Evolutionary conservation across 2,329 filamentous ascomycete genomes (phyloP), one percentile per base, ranked within the genome.

Genomic region (Pseudogymnoascus sp.): DNA sequence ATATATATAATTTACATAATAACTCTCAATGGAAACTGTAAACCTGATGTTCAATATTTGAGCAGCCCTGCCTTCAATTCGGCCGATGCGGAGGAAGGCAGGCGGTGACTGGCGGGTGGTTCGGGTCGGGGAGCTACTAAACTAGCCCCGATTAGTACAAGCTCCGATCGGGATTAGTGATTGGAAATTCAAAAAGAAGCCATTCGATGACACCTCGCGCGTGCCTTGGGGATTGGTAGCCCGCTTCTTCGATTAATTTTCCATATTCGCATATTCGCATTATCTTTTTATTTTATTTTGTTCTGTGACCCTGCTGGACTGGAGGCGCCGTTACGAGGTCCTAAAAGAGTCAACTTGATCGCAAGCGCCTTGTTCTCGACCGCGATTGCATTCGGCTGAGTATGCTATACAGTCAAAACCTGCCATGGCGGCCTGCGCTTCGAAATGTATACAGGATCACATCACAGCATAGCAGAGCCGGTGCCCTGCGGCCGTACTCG

Each of bases 401-500:
- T 75, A 88, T 88, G 86, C 79, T 86, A 74, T 84, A 85, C 78
- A 81, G 83, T 71, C 83, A 85, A 75, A 82, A 81, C 68, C 76
- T 87, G 72, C 82, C 84, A 76, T 88, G 85, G 86, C 82, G 85
- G 78, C 77, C 79, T 75, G 84, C 83, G 70, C 78, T 74, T 59
- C 67, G 69, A 63, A 71, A 68, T 53, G 65, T 68, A 38, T 64
- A 68, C 50, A 66, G 69, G 61, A 59, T 62, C 26, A 67, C 65
- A 63, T 13, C 65, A 44, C 68, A 67, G 62, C 62, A 63, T 44
- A 63, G 50, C 56, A 67, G 67, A 14, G 67, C 62, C 47, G 42
- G 31, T n/a, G 59, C 66, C 21, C 64, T 64, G 21, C 71, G 70
- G 67, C 50, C 69, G 31, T 69, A 70, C 63, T 68, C 63, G 8